Conservation (phyloP, 2,329 filamentous ascomycete species). For the Sporothrix pallida region DNA sequence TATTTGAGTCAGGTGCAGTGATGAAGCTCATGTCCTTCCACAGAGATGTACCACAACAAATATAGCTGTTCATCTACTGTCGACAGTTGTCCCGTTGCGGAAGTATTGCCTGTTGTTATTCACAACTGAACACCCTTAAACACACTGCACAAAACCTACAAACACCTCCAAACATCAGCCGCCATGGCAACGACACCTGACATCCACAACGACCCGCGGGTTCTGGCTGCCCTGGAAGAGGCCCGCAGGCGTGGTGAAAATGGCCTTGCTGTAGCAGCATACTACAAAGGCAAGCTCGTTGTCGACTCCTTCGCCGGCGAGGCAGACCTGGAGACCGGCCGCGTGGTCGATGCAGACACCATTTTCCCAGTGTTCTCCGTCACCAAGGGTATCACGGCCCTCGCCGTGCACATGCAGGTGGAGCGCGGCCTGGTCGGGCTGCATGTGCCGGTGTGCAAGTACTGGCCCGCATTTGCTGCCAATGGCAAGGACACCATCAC, state of each 20-base stretch:
- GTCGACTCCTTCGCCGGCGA: background rate
- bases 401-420: background rate
- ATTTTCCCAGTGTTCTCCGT: background rate
- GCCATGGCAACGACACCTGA: background rate
- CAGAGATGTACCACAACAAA: no score
- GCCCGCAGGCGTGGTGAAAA: background rate
- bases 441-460: background rate
- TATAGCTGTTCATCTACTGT: no score
- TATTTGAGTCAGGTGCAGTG: no score
- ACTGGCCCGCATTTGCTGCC: background rate
- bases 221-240: background rate
- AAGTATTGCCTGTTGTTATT: no score
- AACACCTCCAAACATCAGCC: background rate
- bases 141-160: no score
- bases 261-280: background rate
- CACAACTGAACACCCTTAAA: no score
- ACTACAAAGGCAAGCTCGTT: background rate
- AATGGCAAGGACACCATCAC: background rate
- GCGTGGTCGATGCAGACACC: background rate
- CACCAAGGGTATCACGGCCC: background rate
- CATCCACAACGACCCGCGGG: background rate
- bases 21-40: no score
- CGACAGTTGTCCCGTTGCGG: no score
- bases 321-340: background rate
- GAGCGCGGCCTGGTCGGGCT: background rate